Base-by-base conservation (phyloP, 768 basidiomycete genomes). In the Tulasnella calospora region DNA sequence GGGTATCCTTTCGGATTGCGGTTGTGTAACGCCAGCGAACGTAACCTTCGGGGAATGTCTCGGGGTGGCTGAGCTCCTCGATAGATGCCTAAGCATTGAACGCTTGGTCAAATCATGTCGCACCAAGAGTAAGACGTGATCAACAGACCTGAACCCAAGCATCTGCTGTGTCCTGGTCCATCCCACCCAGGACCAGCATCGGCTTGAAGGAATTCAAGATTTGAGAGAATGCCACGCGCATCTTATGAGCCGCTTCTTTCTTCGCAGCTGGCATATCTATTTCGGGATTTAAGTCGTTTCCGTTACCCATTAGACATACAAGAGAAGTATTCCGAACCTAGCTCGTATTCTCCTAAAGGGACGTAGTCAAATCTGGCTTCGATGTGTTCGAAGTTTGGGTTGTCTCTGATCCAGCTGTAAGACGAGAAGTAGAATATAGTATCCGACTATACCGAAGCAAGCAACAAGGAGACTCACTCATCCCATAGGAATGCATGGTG, bases 301-400 rank as follows among this genome's bases (percentile, higher is more conserved):
- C 5, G 30, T 67, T 33, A 27, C 61, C 17, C 33, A 27, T 33
- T 5, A 4, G 8, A 30, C 13, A 67, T 67, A n/a, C 7, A 30
- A 33, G 8, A 6, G 27, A n/a, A 30, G 5, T 6, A 9, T 27
- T 33, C 15, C 75, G 35, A 9, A 76, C 75, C 67, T 61, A 5
- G 1, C 5, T 23, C 33, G 27, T 57, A 76, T 17, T 46, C 33
- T 13, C 75, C 75, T 7, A 61, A 40, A 19, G 75, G 75, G 27
- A 76, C 61, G 40, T 21, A 76, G 15, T 33, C 35, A n/a, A 51
- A 46, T n/a, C 21, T 40, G 35, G 35, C 36, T 40, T 71, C 44
- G 70, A 78, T n/a, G 23, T 70, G 38, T 36, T 71, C 40, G 70
- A 38, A 78, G 46, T 78, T 78, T 33, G 77, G 77, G 69, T 78